Conservation (phyloP, 1,284 basidiomycete species). For the Tylopilus sp. region DNA sequence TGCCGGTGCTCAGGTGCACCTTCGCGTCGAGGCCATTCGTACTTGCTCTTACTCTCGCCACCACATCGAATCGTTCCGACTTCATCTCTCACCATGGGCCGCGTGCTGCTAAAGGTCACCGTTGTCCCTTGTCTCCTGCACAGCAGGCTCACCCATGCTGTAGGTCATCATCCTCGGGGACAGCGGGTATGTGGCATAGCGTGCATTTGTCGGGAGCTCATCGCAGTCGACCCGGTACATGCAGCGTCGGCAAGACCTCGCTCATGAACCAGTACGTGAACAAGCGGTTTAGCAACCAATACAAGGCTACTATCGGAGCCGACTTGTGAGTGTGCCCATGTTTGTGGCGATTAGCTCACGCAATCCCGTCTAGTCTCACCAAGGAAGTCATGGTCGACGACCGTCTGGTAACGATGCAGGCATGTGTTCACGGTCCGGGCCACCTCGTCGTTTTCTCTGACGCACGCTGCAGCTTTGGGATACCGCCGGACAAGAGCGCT, state of each 20-base stretch:
- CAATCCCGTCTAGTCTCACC: constrained; percentile 67
- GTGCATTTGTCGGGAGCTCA: constrained; percentile 11
- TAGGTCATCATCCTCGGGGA: constrained; percentile 98
- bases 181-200: constrained; percentile 72
- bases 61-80: background rate
- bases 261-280: constrained; percentile 99
- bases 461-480: constrained; percentile 81
- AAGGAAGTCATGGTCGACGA: constrained; percentile 99
- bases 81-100: constrained; percentile 56
- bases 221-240: constrained; percentile 12
- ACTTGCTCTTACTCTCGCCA: background rate
- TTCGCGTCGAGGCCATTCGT: background rate
- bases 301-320: constrained; percentile 96
- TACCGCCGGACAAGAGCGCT: constrained; percentile 98
- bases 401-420: constrained; percentile 98
- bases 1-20: constrained; percentile 23
- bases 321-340: constrained; percentile 67
- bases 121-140: background rate
- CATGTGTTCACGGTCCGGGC: constrained; percentile 37
- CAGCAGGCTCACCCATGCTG: constrained; percentile 13
- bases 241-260: constrained; percentile 97
- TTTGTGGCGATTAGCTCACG: constrained; percentile 12
- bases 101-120: constrained; percentile 90
- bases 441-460: constrained; percentile 9
- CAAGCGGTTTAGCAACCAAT: constrained; percentile 99